phyloP scores from a whole-genome alignment of 2,329 filamentous ascomycete genomes.

The Chaetomium sp. region DNA sequence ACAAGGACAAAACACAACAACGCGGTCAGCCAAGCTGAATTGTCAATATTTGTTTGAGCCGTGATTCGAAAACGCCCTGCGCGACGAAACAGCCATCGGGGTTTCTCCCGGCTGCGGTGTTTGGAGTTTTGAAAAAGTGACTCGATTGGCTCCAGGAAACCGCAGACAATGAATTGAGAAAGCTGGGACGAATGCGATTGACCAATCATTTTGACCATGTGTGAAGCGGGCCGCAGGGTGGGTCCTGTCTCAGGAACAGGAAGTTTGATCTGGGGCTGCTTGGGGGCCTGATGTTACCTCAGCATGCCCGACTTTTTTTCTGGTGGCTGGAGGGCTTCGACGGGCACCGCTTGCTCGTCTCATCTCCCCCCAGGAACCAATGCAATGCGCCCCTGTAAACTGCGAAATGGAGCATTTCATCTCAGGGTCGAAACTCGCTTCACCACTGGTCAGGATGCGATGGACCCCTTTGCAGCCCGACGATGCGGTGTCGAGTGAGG shows the following conservation, averaged over 20 bases:
- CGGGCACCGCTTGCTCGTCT: neutral
- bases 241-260: slow-evolving; percentile 8
- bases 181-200: neutral
- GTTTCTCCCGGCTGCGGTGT: too few relatives aligned
- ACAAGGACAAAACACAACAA: too few relatives aligned
- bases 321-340: too few relatives aligned
- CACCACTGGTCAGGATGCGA: neutral
- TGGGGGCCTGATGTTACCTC: neutral
- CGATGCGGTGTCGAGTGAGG: neutral
- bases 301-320: too few relatives aligned
- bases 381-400: neutral
- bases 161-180: neutral
- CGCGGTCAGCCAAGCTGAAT: too few relatives aligned
- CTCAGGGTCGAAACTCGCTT: neutral
- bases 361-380: neutral
- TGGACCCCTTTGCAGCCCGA: neutral
- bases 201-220: neutral
- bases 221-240: slow-evolving; percentile 6
- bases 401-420: slow-evolving; percentile 1
- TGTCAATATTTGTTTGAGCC: too few relatives aligned
- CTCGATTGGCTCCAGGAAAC: neutral
- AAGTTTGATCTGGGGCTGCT: neutral
- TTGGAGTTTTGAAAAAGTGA: too few relatives aligned
- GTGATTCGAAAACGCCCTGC: too few relatives aligned
- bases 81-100: too few relatives aligned